Evolutionary conservation across 768 basidiomycete species (phyloP).

Genomic region (Mycena pura): DNA sequence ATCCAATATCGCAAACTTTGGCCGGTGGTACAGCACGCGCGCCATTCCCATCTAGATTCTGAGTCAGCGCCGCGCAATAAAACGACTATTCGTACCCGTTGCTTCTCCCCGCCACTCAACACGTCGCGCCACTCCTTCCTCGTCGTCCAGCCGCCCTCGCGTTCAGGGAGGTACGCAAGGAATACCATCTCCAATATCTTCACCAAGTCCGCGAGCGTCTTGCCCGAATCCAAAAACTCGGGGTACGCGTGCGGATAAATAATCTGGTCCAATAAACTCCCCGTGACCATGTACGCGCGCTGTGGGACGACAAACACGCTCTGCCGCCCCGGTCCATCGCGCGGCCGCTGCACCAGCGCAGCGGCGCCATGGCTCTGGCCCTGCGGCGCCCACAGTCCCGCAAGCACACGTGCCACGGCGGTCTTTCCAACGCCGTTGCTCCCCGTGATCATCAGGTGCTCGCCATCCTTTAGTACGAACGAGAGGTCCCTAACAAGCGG

Average conservation of each 20-base stretch:
- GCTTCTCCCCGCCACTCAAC: slow-evolving; percentile 95
- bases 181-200: slow-evolving; percentile 83
- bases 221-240: slow-evolving; percentile 65
- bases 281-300: slow-evolving; percentile 89
- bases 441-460: slow-evolving; percentile 94
- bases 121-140: slow-evolving; percentile 97
- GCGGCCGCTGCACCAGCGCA: slow-evolving; percentile 41
- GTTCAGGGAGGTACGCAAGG: slow-evolving; percentile 80
- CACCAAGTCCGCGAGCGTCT: slow-evolving; percentile 73
- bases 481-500: slow-evolving; percentile 77
- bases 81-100: slow-evolving; percentile 60
- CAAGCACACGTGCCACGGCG: slow-evolving; percentile 85
- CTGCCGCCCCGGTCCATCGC: slow-evolving; percentile 47
- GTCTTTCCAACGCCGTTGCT: slow-evolving; percentile 94
- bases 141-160: slow-evolving; percentile 91
- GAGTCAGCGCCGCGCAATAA: neutral
- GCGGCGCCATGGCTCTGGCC: too few relatives aligned
- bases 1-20: slow-evolving; percentile 85
- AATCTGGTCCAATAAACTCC: slow-evolving; percentile 89
- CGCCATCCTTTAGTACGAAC: slow-evolving; percentile 67
- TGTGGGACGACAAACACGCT: slow-evolving; percentile 91
- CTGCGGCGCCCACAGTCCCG: slow-evolving; percentile 84
- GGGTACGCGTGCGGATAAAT: slow-evolving; percentile 91
- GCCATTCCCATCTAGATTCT: slow-evolving; percentile 81
- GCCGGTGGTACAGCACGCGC: slow-evolving; percentile 88